phyloP scores from a whole-genome alignment of 2,329 filamentous ascomycete species.

The Apiospora pterosperma region DNA sequence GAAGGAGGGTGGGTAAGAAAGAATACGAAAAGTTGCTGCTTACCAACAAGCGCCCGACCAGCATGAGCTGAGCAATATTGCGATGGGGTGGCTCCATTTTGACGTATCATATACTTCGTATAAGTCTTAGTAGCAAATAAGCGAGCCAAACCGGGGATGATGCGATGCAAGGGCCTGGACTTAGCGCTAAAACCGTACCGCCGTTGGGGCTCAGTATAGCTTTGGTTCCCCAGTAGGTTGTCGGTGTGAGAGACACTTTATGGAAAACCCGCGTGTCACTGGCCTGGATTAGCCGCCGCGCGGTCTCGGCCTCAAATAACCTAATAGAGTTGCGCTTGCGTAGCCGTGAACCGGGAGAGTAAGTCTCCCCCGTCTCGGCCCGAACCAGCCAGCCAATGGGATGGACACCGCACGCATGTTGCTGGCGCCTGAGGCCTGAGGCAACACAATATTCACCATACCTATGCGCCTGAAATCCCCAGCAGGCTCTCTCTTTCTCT shows the following conservation, averaged over 20 bases:
- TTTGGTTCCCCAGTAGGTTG: not conserved
- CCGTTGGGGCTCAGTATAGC: not conserved
- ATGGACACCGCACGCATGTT: not conserved
- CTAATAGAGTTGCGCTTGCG: not conserved
- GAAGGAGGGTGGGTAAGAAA: not conserved
- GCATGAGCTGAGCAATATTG: not conserved
- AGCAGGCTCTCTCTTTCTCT: not conserved
- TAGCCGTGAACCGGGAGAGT: not conserved
- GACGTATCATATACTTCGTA: not conserved
- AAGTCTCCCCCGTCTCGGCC: not conserved
- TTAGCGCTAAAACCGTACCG: not conserved
- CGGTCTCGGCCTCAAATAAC: not conserved
- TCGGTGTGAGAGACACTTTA: not conserved
- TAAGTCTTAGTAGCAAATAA: not conserved
- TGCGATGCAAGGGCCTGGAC: not conserved
- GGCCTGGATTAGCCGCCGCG: not conserved
- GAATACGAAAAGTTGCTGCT: not conserved
- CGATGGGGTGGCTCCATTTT: not conserved
- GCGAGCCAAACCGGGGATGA: not conserved
- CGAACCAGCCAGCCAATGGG: not conserved
- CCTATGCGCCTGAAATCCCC: not conserved
- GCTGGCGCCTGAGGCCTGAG: not conserved
- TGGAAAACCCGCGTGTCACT: not conserved
- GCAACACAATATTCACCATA: not conserved
- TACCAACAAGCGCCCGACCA: not conserved